These are phyloP conservation scores for Trichoderma parareesei DNA, from an alignment of 495 filamentous ascomycete species.

Conservation along the genomic window DNA sequence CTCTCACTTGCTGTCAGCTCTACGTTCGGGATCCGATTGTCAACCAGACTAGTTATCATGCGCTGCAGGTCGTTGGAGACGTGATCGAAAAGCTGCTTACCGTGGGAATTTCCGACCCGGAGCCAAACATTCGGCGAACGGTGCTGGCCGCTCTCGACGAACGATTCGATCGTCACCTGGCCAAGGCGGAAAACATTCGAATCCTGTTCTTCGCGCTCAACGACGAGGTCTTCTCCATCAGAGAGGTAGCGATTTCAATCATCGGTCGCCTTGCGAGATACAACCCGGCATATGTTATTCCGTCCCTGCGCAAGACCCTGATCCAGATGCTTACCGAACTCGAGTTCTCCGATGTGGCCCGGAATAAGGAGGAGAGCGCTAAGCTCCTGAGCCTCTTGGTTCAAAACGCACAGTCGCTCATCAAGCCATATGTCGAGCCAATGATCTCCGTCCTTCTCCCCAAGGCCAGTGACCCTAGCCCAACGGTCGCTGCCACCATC, in stretches of 20 bases:
- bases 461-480: slow-evolving; percentile 73
- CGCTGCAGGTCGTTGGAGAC: slow-evolving; percentile 91
- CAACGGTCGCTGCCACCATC: slow-evolving; percentile 85
- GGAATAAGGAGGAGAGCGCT: slow-evolving; percentile 92
- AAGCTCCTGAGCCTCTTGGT: slow-evolving; percentile 88
- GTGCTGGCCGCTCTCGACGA: slow-evolving; percentile 83
- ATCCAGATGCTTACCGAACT: slow-evolving; percentile 94
- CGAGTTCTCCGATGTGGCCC: slow-evolving; percentile 86
- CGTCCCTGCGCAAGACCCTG: slow-evolving; percentile 82
- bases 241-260: slow-evolving; percentile 91
- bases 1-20: slow-evolving; percentile 93
- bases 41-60: slow-evolving; percentile 92
- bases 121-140: slow-evolving; percentile 77
- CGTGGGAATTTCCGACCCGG: slow-evolving; percentile 85
- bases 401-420: slow-evolving; percentile 78
- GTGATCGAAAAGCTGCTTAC: slow-evolving; percentile 95
- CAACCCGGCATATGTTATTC: slow-evolving; percentile 96
- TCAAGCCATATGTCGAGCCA: slow-evolving; percentile 91
- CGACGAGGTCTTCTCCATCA: slow-evolving; percentile 82
- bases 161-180: slow-evolving; percentile 89
- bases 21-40: slow-evolving; percentile 95
- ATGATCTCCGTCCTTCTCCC: slow-evolving; percentile 87
- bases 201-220: slow-evolving; percentile 95
- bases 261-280: slow-evolving; percentile 85
- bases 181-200: slow-evolving; percentile 91